phyloP scores from a whole-genome alignment of 148 eudicot species.

The Vaccinium macrocarpon region DNA sequence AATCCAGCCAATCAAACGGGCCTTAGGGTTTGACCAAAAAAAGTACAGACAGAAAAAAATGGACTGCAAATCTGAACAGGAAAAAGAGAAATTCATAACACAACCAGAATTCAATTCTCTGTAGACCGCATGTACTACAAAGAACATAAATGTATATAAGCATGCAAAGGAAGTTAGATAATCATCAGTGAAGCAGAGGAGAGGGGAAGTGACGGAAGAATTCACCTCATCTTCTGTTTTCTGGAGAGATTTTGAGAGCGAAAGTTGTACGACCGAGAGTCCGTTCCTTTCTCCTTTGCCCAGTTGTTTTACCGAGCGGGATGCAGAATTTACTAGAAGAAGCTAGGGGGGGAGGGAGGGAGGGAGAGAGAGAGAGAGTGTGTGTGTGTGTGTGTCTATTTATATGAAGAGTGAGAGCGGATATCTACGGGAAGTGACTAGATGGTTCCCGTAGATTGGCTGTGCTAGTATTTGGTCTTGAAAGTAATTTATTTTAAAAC shows the following conservation, averaged over 20 bases:
- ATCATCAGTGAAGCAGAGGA: not conserved
- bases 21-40: too few relatives aligned
- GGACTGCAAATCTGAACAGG: too few relatives aligned
- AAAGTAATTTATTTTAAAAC: too few relatives aligned
- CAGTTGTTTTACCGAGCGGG: not conserved
- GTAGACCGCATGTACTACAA: not conserved
- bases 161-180: too few relatives aligned
- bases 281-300: not conserved
- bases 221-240: constrained; percentile 9
- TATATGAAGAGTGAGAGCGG: too few relatives aligned
- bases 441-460: too few relatives aligned
- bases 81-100: not conserved
- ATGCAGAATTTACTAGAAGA: too few relatives aligned
- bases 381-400: too few relatives aligned
- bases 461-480: too few relatives aligned
- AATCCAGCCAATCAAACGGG: too few relatives aligned
- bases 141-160: not conserved
- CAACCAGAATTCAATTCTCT: not conserved
- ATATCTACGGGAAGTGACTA: constrained; percentile 3
- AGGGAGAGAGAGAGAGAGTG: not conserved
- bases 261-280: not conserved
- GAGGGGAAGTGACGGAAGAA: not conserved
- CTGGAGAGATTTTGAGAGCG: not conserved
- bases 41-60: too few relatives aligned
- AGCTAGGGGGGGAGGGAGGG: not conserved